Evolutionary conservation across 768 basidiomycete genomes (phyloP).

Genomic region (Crassisporium funariophilum): DNA sequence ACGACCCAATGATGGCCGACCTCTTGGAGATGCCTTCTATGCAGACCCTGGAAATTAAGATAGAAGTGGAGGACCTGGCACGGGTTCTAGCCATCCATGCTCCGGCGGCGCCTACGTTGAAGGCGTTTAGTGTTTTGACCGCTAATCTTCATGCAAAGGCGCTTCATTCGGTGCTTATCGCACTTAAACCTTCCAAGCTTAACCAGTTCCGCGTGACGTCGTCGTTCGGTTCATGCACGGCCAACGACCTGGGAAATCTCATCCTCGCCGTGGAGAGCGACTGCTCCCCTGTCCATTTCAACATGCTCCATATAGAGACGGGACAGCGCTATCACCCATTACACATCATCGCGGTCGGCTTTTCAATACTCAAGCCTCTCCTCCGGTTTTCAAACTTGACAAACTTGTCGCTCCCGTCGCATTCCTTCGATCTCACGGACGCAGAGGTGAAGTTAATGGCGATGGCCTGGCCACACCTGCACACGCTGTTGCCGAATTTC

Average conservation of each 20-base stretch:
- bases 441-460: slow-evolving; percentile 9
- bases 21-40: slow-evolving; percentile 9
- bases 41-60: background rate
- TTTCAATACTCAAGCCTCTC: slow-evolving; percentile 2
- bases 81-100: too few relatives aligned
- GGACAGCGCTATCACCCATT: too few relatives aligned
- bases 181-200: too few relatives aligned
- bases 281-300: slow-evolving; percentile 1
- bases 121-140: too few relatives aligned
- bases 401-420: background rate
- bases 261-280: too few relatives aligned
- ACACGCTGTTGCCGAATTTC: background rate
- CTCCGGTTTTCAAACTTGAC: slow-evolving; percentile 8
- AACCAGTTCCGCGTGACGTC: too few relatives aligned
- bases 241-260: too few relatives aligned
- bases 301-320: too few relatives aligned
- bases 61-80: background rate
- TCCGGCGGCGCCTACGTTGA: too few relatives aligned
- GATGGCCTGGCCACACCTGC: slow-evolving; percentile 10
- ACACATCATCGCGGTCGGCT: background rate
- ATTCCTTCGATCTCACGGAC: slow-evolving; percentile 7
- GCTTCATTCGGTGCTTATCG: too few relatives aligned
- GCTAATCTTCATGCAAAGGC: too few relatives aligned
- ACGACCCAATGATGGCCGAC: background rate
- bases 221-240: too few relatives aligned